Evolutionary conservation across 2,329 filamentous ascomycete species (phyloP).

Genomic region (Pyrenochaeta sp.): DNA sequence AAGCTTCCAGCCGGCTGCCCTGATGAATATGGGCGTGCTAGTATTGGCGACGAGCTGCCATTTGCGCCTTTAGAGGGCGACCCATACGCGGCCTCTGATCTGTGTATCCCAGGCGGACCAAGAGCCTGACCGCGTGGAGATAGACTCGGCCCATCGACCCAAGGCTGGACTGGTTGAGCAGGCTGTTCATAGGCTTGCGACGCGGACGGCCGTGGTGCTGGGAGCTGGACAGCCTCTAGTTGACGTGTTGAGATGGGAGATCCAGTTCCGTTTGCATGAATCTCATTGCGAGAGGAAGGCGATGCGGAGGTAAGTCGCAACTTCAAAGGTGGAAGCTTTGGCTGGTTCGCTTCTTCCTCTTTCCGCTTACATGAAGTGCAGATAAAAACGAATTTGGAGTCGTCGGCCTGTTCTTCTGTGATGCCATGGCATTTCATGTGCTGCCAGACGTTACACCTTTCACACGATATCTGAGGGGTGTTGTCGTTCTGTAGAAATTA

Average conservation of each 20-base stretch:
- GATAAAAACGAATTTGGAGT: conserved; percentile 80
- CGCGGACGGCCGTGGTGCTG: conserved; percentile 17
- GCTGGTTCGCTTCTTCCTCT: conserved; percentile 67
- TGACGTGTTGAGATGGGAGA: conserved; percentile 14
- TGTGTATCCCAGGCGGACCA: conserved; percentile 53
- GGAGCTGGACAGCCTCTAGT: conserved; percentile 33
- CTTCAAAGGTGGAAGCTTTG: conserved; percentile 70
- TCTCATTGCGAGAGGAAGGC: conserved; percentile 39
- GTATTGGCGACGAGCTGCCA: conserved; percentile 39
- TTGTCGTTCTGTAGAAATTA: conserved; percentile 75
- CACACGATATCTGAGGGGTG: conserved; percentile 91
- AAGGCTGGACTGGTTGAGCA: conserved; percentile 33
- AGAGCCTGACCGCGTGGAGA: conserved; percentile 56
- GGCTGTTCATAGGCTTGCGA: conserved; percentile 29
- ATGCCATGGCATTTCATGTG: conserved; percentile 93
- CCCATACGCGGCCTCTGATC: conserved; percentile 49
- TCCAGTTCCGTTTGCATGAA: conserved; percentile 28
- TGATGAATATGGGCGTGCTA: conserved; percentile 32
- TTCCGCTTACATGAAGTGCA: conserved; percentile 79
- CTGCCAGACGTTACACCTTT: conserved; percentile 95
- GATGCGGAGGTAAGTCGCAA: conserved; percentile 64
- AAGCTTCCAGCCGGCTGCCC: conserved; percentile 24
- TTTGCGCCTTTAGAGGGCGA: conserved; percentile 38
- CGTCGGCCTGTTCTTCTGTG: conserved; percentile 77
- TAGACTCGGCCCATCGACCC: conserved; percentile 54